Percentiles rank a stretch among this genome's conserved stretches.
Conservation (phyloP, 352 stramenopile genomes). For the Stramenopiles sp. region DNA sequence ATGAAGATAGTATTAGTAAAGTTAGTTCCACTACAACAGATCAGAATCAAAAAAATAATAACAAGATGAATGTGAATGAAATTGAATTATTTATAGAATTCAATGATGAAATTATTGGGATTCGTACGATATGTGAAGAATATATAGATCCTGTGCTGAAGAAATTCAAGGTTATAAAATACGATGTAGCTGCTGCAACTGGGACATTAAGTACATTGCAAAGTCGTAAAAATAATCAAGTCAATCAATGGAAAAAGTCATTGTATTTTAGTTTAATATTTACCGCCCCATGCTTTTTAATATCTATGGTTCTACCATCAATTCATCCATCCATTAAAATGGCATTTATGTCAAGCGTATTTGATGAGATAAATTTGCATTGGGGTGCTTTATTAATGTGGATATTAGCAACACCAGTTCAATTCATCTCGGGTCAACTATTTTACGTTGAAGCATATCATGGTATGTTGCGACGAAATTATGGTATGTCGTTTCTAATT, state of each 20-base stretch:
- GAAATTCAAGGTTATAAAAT: neutral
- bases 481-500: slow-evolving; percentile 92
- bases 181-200: neutral
- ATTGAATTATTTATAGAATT: neutral
- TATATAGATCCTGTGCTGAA: neutral
- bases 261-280: slow-evolving; percentile 30
- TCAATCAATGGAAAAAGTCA: neutral
- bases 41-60: neutral
- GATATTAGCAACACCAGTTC: slow-evolving; percentile 70
- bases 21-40: too few relatives aligned
- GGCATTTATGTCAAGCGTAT: slow-evolving; percentile 45
- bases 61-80: neutral
- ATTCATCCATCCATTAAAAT: slow-evolving; percentile 37
- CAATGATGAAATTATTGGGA: neutral
- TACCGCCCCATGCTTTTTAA: slow-evolving; percentile 70
- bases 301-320: slow-evolving; percentile 63
- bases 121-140: neutral
- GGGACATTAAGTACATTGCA: neutral
- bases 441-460: slow-evolving; percentile 86
- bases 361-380: slow-evolving; percentile 29
- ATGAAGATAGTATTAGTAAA: too few relatives aligned
- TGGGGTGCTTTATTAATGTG: slow-evolving; percentile 44
- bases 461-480: slow-evolving; percentile 52
- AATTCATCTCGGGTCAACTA: slow-evolving; percentile 69
- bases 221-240: neutral